phyloP scores from a whole-genome alignment of 2,329 filamentous ascomycete species.

The Penicillium hesseltinei region DNA sequence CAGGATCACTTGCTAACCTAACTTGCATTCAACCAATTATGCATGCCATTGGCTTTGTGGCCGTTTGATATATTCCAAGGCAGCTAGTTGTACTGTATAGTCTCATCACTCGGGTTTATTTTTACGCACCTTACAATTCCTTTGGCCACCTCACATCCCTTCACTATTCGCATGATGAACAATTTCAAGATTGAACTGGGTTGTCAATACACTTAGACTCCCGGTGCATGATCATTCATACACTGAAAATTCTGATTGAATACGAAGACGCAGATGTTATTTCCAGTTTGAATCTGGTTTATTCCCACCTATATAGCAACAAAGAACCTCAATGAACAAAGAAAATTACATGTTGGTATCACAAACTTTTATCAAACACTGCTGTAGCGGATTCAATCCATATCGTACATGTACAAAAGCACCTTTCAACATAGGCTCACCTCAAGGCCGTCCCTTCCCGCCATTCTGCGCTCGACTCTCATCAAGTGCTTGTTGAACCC shows the following conservation, averaged over 20 bases:
- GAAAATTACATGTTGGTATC: not conserved
- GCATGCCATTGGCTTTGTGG: no score
- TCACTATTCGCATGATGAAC: constrained; percentile 34
- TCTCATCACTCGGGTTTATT: not conserved
- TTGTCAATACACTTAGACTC: constrained; percentile 27
- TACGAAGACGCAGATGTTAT: constrained; percentile 16
- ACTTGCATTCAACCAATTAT: not conserved
- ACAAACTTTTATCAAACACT: not conserved
- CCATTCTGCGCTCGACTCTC: constrained; percentile 27
- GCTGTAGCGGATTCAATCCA: not conserved
- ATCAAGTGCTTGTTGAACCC: constrained; percentile 36
- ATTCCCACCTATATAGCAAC: not conserved
- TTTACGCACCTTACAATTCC: not conserved
- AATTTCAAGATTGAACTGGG: constrained; percentile 34
- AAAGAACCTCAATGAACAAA: not conserved
- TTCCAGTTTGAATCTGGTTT: not conserved
- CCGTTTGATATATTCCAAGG: not conserved
- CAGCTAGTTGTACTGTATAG: not conserved
- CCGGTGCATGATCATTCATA: constrained; percentile 39
- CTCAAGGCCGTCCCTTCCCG: constrained; percentile 13
- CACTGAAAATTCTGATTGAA: constrained; percentile 43
- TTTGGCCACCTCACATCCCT: not conserved
- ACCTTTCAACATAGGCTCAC: not conserved
- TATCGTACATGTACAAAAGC: not conserved
- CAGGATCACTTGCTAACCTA: not conserved